Percentiles rank a stretch among this genome's conserved stretches.
Evolutionary conservation across 2,329 filamentous ascomycete genomes (phyloP).

Genomic region (Aspergillus melleus): DNA sequence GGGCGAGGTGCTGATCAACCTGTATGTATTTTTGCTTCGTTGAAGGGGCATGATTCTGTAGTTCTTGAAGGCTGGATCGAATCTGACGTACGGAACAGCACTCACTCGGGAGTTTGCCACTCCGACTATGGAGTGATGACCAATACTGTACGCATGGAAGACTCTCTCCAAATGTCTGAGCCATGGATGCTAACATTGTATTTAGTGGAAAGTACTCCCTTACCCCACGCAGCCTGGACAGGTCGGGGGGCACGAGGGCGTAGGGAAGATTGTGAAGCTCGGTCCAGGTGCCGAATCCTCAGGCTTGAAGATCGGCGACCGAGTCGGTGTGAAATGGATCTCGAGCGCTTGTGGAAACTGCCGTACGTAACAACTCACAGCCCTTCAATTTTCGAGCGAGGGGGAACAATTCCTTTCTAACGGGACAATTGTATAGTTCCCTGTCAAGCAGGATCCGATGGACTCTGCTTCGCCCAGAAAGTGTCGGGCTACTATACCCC

Average conservation of each 20-base stretch:
- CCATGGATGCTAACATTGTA: not conserved
- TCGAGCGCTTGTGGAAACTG: conserved; percentile 57
- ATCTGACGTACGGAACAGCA: conserved; percentile 36
- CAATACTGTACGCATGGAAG: conserved; percentile 33
- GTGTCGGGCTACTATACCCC: conserved; percentile 68
- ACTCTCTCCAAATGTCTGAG: not conserved
- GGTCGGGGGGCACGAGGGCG: conserved; percentile 69
- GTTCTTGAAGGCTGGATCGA: not conserved
- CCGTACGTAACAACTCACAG: conserved; percentile 31
- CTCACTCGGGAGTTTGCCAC: conserved; percentile 67
- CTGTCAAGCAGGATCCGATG: conserved; percentile 58
- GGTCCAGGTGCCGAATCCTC: conserved; percentile 59
- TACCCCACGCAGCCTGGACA: conserved; percentile 61
- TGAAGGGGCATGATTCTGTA: too few species aligned
- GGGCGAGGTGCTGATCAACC: conserved; percentile 63
- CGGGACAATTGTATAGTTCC: conserved; percentile 30
- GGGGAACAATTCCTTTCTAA: not conserved
- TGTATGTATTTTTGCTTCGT: conserved; percentile 43
- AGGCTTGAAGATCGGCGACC: conserved; percentile 63
- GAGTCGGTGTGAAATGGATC: conserved; percentile 71
- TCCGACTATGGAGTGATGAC: conserved; percentile 61
- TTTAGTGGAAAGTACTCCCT: conserved; percentile 59
- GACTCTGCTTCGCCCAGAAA: conserved; percentile 56
- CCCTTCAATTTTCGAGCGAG: not conserved
- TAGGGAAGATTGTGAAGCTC: conserved; percentile 65